A percentile compares a stretch with the other conserved stretches of the same genome.
Evolutionary conservation across 176 grass and related monocot genomes (phyloP).

Genomic region (Aegilops speltoides): DNA sequence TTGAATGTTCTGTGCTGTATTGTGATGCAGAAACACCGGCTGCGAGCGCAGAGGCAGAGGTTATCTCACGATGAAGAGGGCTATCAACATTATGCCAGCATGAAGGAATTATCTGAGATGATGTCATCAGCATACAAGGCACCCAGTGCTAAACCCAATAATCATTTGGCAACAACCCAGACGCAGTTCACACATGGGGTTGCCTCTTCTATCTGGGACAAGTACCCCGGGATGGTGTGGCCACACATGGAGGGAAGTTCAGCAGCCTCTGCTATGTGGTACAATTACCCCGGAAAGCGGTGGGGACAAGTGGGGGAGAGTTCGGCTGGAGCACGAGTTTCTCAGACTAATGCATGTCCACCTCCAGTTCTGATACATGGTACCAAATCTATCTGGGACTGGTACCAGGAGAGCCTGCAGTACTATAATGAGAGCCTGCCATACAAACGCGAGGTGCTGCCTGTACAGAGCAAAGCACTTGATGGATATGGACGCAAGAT

Average conservation of each 20-base stretch:
- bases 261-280: neutral
- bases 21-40: constrained; percentile 37
- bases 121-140: neutral
- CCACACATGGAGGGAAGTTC: neutral
- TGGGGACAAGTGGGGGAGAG: neutral
- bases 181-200: neutral
- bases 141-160: neutral
- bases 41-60: neutral
- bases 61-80: neutral
- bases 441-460: neutral
- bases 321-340: neutral
- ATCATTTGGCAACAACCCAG: neutral
- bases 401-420: neutral
- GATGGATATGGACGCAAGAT: neutral
- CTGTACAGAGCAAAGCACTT: neutral
- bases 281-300: neutral
- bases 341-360: neutral
- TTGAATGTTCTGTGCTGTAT: constrained; percentile 12
- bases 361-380: neutral
- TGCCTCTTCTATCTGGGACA: neutral
- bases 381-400: constrained; percentile 22
- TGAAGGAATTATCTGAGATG: neutral
- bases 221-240: neutral
- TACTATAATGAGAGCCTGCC: neutral
- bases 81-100: neutral